These are phyloP conservation scores for Parafenestella ontariensis DNA, from an alignment of 2,329 filamentous ascomycete species.

Conservation along the genomic window DNA sequence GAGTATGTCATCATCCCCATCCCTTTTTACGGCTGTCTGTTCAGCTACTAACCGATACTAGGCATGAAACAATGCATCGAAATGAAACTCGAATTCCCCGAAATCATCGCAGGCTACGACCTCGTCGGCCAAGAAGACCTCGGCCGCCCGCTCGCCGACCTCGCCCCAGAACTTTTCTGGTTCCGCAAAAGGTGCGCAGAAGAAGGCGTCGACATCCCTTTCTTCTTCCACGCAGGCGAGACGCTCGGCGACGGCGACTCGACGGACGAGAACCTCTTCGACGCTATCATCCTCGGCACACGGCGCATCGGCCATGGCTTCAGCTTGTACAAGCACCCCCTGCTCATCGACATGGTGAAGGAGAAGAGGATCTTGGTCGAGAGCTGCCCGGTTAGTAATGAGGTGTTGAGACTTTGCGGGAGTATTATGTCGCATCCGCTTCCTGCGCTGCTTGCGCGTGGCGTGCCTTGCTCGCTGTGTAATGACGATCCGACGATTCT, in stretches of 20 bases:
- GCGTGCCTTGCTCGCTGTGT: constrained; percentile 81
- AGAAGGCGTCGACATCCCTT: constrained; percentile 82
- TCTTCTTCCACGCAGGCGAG: constrained; percentile 96
- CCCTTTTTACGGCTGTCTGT: not conserved
- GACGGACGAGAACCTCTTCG: constrained; percentile 85
- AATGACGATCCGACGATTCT: constrained; percentile 93
- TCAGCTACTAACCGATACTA: constrained; percentile 14
- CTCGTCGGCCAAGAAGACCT: constrained; percentile 86
- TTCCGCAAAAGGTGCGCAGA: constrained; percentile 85
- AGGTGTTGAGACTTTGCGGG: constrained; percentile 79
- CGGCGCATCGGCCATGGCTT: constrained; percentile 89
- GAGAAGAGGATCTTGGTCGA: constrained; percentile 88
- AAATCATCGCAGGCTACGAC: constrained; percentile 86
- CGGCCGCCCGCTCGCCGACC: constrained; percentile 75
- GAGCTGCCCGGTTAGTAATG: constrained; percentile 89
- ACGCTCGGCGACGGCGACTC: constrained; percentile 78
- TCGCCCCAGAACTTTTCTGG: constrained; percentile 89
- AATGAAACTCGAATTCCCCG: constrained; percentile 78
- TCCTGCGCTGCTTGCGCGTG: constrained; percentile 82
- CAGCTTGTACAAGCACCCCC: constrained; percentile 87
- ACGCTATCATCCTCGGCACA: constrained; percentile 85
- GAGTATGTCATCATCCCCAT: constrained; percentile 48
- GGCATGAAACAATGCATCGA: constrained; percentile 86
- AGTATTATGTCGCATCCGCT: constrained; percentile 81
- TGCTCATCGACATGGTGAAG: constrained; percentile 87